Conservation (phyloP, 768 basidiomycete genomes). For the Suillus decipiens region DNA sequence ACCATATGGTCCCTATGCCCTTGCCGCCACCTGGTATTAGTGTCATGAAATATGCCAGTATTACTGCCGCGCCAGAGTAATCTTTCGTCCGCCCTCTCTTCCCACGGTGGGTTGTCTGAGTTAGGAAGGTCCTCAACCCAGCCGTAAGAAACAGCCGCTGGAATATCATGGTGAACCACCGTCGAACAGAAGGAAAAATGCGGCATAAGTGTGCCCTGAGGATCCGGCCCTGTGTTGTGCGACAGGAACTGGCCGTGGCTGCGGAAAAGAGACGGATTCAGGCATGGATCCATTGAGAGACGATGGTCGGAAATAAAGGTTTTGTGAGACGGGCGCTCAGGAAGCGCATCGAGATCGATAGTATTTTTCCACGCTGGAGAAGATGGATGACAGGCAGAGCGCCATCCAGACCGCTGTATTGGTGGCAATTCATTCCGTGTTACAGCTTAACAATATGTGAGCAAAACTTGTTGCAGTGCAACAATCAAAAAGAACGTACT, state of each 20-base stretch:
- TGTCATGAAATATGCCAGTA: constrained; percentile 57
- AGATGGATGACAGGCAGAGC: constrained; percentile 21
- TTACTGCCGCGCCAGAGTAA: constrained; percentile 75
- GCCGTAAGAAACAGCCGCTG: constrained; percentile 46
- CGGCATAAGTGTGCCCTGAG: constrained; percentile 46
- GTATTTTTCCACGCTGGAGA: constrained; percentile 31
- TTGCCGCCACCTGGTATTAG: constrained; percentile 45
- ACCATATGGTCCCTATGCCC: constrained; percentile 55
- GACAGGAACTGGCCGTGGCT: constrained; percentile 57
- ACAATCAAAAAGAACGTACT: constrained; percentile 20
- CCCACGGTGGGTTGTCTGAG: constrained; percentile 61
- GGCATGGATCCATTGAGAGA: constrained; percentile 39
- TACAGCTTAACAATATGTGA: constrained; percentile 25
- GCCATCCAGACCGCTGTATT: constrained; percentile 28
- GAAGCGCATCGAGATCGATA: constrained; percentile 27
- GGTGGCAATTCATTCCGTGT: constrained; percentile 35
- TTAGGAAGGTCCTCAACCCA: constrained; percentile 47
- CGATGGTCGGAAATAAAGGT: constrained; percentile 40
- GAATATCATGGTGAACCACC: constrained; percentile 56
- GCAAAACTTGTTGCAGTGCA: neutral
- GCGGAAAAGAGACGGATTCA: constrained; percentile 33
- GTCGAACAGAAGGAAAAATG: constrained; percentile 56
- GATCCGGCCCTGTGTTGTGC: constrained; percentile 46
- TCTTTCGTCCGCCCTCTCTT: constrained; percentile 59
- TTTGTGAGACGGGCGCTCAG: constrained; percentile 10